Evolutionary conservation across 805 yeast genomes (phyloP), one percentile per base, ranked within the genome.

Genomic region (Starmerella potacharoeniae): DNA sequence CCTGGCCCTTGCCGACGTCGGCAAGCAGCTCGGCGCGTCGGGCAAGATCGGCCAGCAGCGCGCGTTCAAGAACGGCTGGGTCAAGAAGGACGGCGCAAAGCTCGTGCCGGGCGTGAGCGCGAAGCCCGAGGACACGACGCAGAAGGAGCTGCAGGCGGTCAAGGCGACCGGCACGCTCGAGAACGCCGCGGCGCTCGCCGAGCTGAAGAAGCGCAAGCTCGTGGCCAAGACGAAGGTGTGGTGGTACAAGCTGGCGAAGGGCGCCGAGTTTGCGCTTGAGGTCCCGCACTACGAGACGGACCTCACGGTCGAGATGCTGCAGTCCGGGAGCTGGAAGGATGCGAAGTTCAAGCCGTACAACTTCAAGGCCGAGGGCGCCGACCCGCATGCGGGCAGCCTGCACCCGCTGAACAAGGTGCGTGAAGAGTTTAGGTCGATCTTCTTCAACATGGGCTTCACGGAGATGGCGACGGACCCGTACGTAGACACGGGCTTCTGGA

Each of bases 381-480:
- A 76, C 60, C 91, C 97, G 50, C 75, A 74, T 42, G 78, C 95
- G 30, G 99, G 99, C 68, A 95, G 97, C 48, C 77, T 93, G 64
- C 99, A 93, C 72, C 99, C 99, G 39, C 78, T 93, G 66, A 88
- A 82, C 76, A 93, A 93, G 72, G 97, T 93, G 57, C 82, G 97
- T 67, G 97, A 91, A 72, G 98, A 93, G 72, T 93, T 93, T 74
- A 81, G 98, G 74, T 95, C 90, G 71, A 91, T 93, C 67, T 93
- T 93, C 81, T 91, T 93, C 74, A 82, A 93, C 40, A 82, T 93
- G 90, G 99, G 99, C 7, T 93, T 93, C 82, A 82, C 93, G 33
- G 99, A 93, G 75, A 93, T 93, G 99, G 96, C 98, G 58, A 84
- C 98, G 30, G 91, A 91, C 71, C 96, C 91, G 71, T 93, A 90